These are phyloP conservation scores for Tausonia pullulans DNA, from an alignment of 1,284 basidiomycete species.

Conservation along the genomic window DNA sequence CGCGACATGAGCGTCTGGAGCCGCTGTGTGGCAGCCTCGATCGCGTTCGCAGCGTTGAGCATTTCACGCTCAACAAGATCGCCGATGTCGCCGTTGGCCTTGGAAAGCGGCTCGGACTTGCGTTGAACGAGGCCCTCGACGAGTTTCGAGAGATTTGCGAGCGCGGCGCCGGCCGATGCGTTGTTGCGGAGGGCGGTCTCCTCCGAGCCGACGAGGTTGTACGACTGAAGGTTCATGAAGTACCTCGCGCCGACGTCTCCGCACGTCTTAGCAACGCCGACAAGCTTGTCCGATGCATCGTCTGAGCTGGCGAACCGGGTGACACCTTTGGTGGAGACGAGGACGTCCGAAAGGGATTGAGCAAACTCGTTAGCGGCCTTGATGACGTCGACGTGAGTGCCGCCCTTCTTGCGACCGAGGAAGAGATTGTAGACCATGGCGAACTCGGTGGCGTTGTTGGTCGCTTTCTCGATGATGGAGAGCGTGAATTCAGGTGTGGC, in stretches of 20 bases:
- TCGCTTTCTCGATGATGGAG: conserved; percentile 95
- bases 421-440: conserved; percentile 88
- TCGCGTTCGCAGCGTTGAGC: conserved; percentile 82
- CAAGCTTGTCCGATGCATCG: conserved; percentile 80
- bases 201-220: conserved; percentile 67
- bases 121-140: conserved; percentile 82
- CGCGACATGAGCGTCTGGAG: conserved; percentile 82
- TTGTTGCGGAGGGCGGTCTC: conserved; percentile 86
- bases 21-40: conserved; percentile 83
- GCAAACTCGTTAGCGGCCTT: conserved; percentile 94
- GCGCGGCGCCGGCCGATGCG: conserved; percentile 65
- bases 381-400: conserved; percentile 95
- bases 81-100: conserved; percentile 84
- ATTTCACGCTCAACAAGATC: conserved; percentile 96
- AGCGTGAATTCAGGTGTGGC: conserved; percentile 96
- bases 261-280: conserved; percentile 69
- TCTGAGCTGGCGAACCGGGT: conserved; percentile 84
- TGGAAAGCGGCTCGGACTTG: conserved; percentile 58
- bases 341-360: conserved; percentile 80
- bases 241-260: conserved; percentile 82
- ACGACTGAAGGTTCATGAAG: conserved; percentile 93
- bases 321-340: conserved; percentile 89
- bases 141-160: conserved; percentile 73
- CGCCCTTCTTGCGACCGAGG: conserved; percentile 75
- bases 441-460: conserved; percentile 90